These are phyloP conservation scores for Vitis vinifera DNA, from an alignment of 164 flowering plant genomes.

Conservation along the genomic window DNA sequence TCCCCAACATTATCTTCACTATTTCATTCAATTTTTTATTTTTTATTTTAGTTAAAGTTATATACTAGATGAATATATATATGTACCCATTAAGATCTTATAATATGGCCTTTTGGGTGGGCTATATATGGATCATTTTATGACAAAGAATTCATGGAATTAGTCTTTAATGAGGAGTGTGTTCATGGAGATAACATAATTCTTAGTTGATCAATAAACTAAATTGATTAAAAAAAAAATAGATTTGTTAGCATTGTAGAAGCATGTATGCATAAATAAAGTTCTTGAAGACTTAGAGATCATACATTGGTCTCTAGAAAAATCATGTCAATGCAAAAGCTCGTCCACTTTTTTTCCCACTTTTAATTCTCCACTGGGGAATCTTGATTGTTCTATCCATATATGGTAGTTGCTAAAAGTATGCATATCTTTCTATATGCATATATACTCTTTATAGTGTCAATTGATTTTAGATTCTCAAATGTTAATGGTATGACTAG, in stretches of 20 bases:
- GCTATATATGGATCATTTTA: too few relatives aligned
- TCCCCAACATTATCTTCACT: slow-evolving; percentile 19
- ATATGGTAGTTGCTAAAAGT: slow-evolving; percentile 7
- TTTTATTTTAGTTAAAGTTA: background rate
- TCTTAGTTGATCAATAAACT: background rate
- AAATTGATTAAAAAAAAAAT: too few relatives aligned
- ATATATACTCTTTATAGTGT: slow-evolving; percentile 5
- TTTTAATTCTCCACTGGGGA: background rate
- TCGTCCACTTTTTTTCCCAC: slow-evolving; percentile 8
- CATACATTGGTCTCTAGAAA: background rate
- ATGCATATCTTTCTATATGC: background rate
- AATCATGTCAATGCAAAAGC: slow-evolving; percentile 8
- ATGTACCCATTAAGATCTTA: too few relatives aligned
- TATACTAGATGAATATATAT: too few relatives aligned
- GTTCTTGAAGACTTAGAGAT: slow-evolving; percentile 2
- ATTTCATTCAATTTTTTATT: background rate
- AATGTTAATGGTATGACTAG: background rate
- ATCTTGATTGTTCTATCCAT: background rate
- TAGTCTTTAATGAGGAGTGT: background rate
- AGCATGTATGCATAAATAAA: too few relatives aligned
- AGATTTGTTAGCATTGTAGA: too few relatives aligned
- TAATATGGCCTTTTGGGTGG: too few relatives aligned
- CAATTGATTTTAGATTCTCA: background rate
- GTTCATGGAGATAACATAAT: background rate
- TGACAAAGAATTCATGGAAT: too few relatives aligned